Evolutionary conservation across 2,329 filamentous ascomycete genomes (phyloP).

Genomic region (Hymenoscyphus occultus): DNA sequence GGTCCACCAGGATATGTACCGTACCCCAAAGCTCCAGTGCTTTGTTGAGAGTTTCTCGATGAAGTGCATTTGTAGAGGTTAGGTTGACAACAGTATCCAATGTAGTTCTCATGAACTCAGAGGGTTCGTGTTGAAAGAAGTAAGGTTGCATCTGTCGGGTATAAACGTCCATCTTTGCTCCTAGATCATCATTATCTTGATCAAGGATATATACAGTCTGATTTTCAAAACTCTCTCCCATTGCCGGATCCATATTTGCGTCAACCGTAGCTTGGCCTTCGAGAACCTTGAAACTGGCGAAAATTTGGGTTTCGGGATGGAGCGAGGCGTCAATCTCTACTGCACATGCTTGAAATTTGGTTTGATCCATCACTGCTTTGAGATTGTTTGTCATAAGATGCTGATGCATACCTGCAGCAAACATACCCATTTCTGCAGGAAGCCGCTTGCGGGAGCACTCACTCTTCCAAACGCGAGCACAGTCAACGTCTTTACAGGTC

Average conservation of each 20-base stretch:
- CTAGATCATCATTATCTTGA: constrained; percentile 58
- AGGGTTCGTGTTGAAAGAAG: constrained; percentile 58
- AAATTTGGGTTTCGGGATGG: constrained; percentile 48
- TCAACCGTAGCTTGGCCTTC: constrained; percentile 31
- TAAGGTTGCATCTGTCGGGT: constrained; percentile 56
- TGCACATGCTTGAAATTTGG: constrained; percentile 47
- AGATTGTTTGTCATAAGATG: constrained; percentile 59
- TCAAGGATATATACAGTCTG: constrained; percentile 54
- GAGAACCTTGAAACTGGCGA: constrained; percentile 32
- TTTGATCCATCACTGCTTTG: constrained; percentile 51
- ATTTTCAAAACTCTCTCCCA: constrained; percentile 35
- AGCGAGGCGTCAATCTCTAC: constrained; percentile 54
- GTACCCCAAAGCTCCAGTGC: constrained; percentile 63
- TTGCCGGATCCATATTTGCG: constrained; percentile 37
- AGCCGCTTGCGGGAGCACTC: constrained; percentile 62
- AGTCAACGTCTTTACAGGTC: constrained; percentile 61
- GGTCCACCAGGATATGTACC: constrained; percentile 60
- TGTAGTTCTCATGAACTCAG: constrained; percentile 57
- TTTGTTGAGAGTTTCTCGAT: constrained; percentile 46
- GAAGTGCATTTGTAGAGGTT: constrained; percentile 48
- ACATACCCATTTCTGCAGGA: constrained; percentile 59
- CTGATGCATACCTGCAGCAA: constrained; percentile 61
- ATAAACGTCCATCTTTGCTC: constrained; percentile 57
- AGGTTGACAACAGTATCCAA: constrained; percentile 47
- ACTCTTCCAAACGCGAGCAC: constrained; percentile 62